These are phyloP conservation scores for Stagonosporopsis cucurbitacearum DNA, from an alignment of 2,329 filamentous ascomycete genomes.

Conservation along the genomic window DNA sequence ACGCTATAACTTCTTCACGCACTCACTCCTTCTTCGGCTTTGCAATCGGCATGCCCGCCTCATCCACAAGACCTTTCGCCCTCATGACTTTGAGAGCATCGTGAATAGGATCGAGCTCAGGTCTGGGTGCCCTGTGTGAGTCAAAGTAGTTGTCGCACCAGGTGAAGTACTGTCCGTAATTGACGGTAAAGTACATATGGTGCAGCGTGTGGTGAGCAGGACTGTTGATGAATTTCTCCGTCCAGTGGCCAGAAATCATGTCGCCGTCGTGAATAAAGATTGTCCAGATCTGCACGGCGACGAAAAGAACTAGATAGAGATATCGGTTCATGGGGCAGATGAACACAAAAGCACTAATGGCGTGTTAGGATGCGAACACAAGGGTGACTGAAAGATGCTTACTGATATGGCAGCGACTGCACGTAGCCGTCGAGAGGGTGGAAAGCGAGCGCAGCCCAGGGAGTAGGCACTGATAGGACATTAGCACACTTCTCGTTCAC, in stretches of 20 bases:
- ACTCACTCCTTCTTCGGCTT: slow-evolving; percentile 21
- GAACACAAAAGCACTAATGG: slow-evolving; percentile 52
- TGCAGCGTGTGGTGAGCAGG: slow-evolving; percentile 58
- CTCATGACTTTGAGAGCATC: slow-evolving; percentile 55
- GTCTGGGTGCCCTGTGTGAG: slow-evolving; percentile 54
- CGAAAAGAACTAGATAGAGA: slow-evolving; percentile 55
- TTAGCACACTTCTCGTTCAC: not conserved
- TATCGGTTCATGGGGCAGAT: slow-evolving; percentile 57
- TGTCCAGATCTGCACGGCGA: slow-evolving; percentile 57
- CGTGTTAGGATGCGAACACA: slow-evolving; percentile 6
- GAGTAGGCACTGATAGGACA: slow-evolving; percentile 51
- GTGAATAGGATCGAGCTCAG: slow-evolving; percentile 54
- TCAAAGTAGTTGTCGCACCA: slow-evolving; percentile 56
- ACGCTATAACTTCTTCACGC: not conserved
- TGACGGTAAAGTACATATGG: slow-evolving; percentile 60
- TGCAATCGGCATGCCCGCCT: slow-evolving; percentile 51
- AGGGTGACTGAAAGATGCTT: slow-evolving; percentile 19
- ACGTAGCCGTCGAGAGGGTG: slow-evolving; percentile 57
- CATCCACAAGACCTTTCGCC: slow-evolving; percentile 55
- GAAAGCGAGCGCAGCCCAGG: slow-evolving; percentile 57
- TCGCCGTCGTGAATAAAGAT: slow-evolving; percentile 60
- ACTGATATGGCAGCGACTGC: slow-evolving; percentile 58
- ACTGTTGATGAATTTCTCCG: slow-evolving; percentile 57
- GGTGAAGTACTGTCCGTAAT: slow-evolving; percentile 60
- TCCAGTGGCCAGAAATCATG: slow-evolving; percentile 57